Evolutionary conservation across 805 yeast species (phyloP), one percentile per base, ranked within the genome.

Genomic region (Saturnispora ahearnii): DNA sequence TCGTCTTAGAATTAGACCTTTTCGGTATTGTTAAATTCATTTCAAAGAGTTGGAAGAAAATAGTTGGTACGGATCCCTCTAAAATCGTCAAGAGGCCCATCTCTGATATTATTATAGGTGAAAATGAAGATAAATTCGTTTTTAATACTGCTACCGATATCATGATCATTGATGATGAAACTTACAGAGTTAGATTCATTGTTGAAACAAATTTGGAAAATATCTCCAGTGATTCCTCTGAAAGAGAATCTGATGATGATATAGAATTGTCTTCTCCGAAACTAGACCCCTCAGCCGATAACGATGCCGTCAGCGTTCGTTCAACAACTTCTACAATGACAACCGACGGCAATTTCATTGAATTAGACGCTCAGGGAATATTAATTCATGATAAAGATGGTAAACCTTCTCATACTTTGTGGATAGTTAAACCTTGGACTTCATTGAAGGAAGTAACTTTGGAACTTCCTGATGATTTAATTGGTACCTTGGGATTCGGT

Each of bases 321-420:
- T 63, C 68, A 1, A 50, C 57, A 2, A 43, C 60, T 3, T 66
- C 71, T 11, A 58, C 70, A 1, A 54, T 73, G n/a, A 67, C 77
- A 0, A 80, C 82, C 18, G 79, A 81, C 57, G 84, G 84, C 6
- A 79, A 75, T 9, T 67, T 76, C 13, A 76, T 82, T 8, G 91
- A 87, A 56, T 69, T 90, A 37, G 98, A 91, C 64, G 98, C 96
- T 0, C 97, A 91, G 61, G 99, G 99, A 3, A 83, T 93, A 9
- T 64, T 91, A 21, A 82, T 93, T 8, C 84, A 80, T 55, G 85
- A 83, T 60, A 68, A 69, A 34, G 72, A 81, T 0, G 71, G 74
- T 13, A 62, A 74, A 34, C 90, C 91, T 1, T 72, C 84, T 0
- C 95, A 88, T 63, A 81, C 96, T 1, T 86, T 93, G 86, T 91